Percentiles rank a stretch among this genome's conserved stretches.
Conservation (phyloP, 495 filamentous ascomycete genomes). For the Immersiella caudata region DNA sequence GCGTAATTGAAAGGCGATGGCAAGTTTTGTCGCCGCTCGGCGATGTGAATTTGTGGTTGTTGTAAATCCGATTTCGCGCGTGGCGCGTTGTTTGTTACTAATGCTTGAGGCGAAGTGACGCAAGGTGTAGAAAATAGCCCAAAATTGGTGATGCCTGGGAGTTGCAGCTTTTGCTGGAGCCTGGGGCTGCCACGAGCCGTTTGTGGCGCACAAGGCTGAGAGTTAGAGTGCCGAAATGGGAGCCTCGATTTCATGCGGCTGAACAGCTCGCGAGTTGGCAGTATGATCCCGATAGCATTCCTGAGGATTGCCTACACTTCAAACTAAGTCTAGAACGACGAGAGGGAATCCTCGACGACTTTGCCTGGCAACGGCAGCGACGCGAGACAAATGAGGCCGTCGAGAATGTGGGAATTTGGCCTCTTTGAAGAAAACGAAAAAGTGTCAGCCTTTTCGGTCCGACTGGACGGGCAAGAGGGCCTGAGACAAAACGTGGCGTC, state of each 20-base stretch:
- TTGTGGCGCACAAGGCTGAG: not conserved
- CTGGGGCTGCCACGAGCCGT: not conserved
- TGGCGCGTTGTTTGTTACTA: not conserved
- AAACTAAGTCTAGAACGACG: not conserved
- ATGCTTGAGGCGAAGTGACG: not conserved
- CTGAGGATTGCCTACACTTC: not conserved
- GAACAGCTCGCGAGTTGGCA: not conserved
- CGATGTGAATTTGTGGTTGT: not conserved
- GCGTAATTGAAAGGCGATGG: not conserved
- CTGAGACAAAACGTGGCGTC: constrained; percentile 33
- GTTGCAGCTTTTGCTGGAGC: not conserved
- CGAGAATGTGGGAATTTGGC: constrained; percentile 5
- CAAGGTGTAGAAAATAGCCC: not conserved
- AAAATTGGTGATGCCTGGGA: not conserved
- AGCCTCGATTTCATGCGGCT: not conserved
- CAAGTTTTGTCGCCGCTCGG: not conserved
- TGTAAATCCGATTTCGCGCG: not conserved
- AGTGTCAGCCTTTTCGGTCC: constrained; percentile 39
- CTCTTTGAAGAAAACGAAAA: constrained; percentile 3
- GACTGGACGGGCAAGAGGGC: constrained; percentile 30
- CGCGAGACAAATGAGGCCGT: constrained; percentile 7
- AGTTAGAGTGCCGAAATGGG: not conserved
- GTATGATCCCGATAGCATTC: not conserved
- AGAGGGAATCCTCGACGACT: not conserved
- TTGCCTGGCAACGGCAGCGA: constrained; percentile 6